A percentile compares a stretch with the other conserved stretches of the same genome.
Conservation (phyloP, 2,329 filamentous ascomycete species). For the Aspergillus chevalieri region DNA sequence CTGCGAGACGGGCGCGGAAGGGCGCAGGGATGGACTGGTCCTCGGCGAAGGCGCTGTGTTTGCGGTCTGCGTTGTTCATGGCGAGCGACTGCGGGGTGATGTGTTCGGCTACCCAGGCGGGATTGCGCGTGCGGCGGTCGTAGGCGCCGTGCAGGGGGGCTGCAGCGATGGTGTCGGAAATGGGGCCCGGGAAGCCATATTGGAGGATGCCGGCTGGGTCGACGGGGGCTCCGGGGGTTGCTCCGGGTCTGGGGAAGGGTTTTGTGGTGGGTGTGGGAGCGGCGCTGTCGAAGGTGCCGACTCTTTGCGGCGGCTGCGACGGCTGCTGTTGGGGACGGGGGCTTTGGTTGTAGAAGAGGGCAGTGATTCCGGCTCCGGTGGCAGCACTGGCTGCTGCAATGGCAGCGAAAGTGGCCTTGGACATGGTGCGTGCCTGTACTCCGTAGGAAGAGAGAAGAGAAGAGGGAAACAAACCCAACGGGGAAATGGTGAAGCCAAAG, state of each 20-base stretch:
- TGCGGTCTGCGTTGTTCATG: slow-evolving; percentile 69
- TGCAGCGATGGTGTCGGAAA: slow-evolving; percentile 73
- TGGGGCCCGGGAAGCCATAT: slow-evolving; percentile 86
- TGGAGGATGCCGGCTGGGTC: slow-evolving; percentile 72
- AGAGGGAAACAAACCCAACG: slow-evolving; percentile 1
- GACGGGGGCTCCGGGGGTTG: slow-evolving; percentile 45
- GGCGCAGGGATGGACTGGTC: slow-evolving; percentile 71
- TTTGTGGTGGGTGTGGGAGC: slow-evolving; percentile 26
- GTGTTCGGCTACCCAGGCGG: slow-evolving; percentile 92
- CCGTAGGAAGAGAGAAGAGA: neutral
- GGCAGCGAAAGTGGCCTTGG: slow-evolving; percentile 68
- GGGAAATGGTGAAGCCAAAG: slow-evolving; percentile 5
- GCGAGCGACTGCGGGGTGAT: slow-evolving; percentile 84
- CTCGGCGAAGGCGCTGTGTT: slow-evolving; percentile 76
- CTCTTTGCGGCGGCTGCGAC: slow-evolving; percentile 10
- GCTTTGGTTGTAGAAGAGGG: slow-evolving; percentile 56
- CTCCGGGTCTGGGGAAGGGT: slow-evolving; percentile 11
- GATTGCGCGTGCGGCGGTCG: slow-evolving; percentile 86
- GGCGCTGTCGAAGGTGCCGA: slow-evolving; percentile 25
- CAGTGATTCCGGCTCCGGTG: slow-evolving; percentile 67
- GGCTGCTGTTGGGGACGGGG: slow-evolving; percentile 37
- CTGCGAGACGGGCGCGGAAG: slow-evolving; percentile 84
- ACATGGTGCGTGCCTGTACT: slow-evolving; percentile 50
- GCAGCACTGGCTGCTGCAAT: slow-evolving; percentile 71
- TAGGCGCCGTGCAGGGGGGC: slow-evolving; percentile 76